A percentile compares a stretch with the other conserved stretches of the same genome.
Conservation (phyloP, 441 rosid genomes). For the Pelargonium exstipulatum region DNA sequence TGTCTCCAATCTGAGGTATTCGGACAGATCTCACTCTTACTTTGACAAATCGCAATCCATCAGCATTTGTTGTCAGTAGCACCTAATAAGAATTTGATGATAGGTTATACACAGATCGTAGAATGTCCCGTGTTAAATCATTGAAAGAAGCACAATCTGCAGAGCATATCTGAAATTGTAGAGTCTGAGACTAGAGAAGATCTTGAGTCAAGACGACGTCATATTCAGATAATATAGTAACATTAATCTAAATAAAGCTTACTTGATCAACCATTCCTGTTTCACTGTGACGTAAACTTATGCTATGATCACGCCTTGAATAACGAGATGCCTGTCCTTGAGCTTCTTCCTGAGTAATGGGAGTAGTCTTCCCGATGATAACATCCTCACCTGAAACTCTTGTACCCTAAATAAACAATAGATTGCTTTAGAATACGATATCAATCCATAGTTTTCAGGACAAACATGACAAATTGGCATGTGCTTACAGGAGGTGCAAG, state of each 20-base stretch:
- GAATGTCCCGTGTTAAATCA: not conserved
- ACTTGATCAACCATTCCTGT: slow-evolving; percentile 98
- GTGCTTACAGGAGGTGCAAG: slow-evolving; percentile 91
- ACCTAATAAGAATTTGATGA: slow-evolving; percentile 38
- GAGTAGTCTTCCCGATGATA: slow-evolving; percentile 94
- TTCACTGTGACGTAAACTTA: slow-evolving; percentile 95
- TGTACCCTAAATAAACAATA: slow-evolving; percentile 55
- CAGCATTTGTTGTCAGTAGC: slow-evolving; percentile 90
- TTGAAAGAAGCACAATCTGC: not conserved
- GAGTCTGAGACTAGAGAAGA: slow-evolving; percentile 8
- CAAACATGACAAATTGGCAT: slow-evolving; percentile 4
- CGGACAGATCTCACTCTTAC: slow-evolving; percentile 96
- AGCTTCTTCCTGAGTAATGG: slow-evolving; percentile 87
- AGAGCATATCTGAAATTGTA: not conserved
- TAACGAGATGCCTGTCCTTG: slow-evolving; percentile 82
- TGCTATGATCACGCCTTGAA: slow-evolving; percentile 89
- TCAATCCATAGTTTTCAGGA: not conserved
- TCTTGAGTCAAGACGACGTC: no score
- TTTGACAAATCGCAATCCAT: slow-evolving; percentile 95
- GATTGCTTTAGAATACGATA: slow-evolving; percentile 16
- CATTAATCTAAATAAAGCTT: slow-evolving; percentile 19
- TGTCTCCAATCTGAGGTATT: slow-evolving; percentile 96
- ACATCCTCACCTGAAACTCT: slow-evolving; percentile 98
- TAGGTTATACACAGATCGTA: not conserved
- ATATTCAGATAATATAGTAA: not conserved